Percentiles rank a stretch among this genome's conserved stretches.
Conservation (phyloP, 257 asterid species). For the Gynochthodes officinalis region DNA sequence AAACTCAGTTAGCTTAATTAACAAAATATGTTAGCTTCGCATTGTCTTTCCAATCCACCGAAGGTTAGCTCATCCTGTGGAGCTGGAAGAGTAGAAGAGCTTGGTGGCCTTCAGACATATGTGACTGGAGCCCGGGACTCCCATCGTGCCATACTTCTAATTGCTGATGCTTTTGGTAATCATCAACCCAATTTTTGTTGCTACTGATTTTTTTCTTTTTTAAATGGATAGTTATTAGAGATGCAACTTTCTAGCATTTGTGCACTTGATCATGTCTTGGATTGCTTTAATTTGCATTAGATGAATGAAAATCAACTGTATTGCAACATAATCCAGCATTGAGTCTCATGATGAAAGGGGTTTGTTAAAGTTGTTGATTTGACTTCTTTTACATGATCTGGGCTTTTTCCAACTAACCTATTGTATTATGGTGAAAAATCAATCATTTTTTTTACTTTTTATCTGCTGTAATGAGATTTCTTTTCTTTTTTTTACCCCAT, state of each 20-base stretch:
- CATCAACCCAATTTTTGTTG: not conserved
- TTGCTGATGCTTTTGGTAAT: constrained; percentile 57
- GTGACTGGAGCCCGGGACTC: constrained; percentile 41
- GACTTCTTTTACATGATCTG: not conserved
- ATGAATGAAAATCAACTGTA: too few relatives aligned
- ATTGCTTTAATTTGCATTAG: not conserved
- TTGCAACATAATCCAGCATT: too few relatives aligned
- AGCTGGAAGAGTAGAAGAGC: constrained; percentile 38
- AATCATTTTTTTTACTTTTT: too few relatives aligned
- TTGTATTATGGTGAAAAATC: too few relatives aligned
- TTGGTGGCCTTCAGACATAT: constrained; percentile 50
- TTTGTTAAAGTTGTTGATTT: not conserved
- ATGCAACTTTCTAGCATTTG: not conserved
- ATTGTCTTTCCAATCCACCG: constrained; percentile 40
- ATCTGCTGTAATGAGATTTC: not conserved
- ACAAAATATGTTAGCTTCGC: not conserved
- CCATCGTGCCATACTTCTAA: constrained; percentile 46
- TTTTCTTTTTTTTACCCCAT: too few relatives aligned
- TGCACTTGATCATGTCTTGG: not conserved
- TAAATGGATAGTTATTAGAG: not conserved
- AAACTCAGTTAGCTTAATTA: too few relatives aligned
- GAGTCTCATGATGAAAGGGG: too few relatives aligned
- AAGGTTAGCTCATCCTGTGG: constrained; percentile 29
- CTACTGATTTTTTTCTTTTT: not conserved
- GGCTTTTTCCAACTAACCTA: not conserved